Percentiles rank a stretch among this genome's conserved stretches.
Conservation (phyloP, 1,139 yeast genomes). For the Pichia inconspicua region DNA sequence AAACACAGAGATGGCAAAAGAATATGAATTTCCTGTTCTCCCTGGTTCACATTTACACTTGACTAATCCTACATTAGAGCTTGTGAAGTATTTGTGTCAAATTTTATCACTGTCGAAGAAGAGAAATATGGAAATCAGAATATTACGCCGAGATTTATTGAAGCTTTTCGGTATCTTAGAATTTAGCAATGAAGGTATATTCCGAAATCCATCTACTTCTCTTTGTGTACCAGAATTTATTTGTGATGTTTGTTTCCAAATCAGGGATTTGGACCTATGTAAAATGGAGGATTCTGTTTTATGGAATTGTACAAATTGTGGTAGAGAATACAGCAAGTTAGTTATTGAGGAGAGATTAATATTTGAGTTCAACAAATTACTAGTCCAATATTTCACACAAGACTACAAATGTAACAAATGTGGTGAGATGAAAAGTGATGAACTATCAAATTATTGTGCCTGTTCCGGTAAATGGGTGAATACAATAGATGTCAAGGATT, state of each 20-base stretch:
- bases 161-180: conserved; percentile 72
- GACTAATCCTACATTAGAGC: conserved; percentile 68
- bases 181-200: conserved; percentile 71
- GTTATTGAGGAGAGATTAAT: conserved; percentile 75
- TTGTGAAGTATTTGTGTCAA: conserved; percentile 70
- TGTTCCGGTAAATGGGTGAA: conserved; percentile 87
- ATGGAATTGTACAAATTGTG: conserved; percentile 70
- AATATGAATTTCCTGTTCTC: conserved; percentile 62
- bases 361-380: conserved; percentile 46
- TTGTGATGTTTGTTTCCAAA: conserved; percentile 72
- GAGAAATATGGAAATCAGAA: conserved; percentile 63
- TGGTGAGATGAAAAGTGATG: conserved; percentile 54
- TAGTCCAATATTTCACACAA: conserved; percentile 65
- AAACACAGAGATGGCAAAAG: conserved; percentile 54
- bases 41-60: conserved; percentile 62
- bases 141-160: conserved; percentile 67
- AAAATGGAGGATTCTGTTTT: conserved; percentile 44
- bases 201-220: conserved; percentile 67
- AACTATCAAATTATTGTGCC: conserved; percentile 66
- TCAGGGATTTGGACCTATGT: conserved; percentile 77
- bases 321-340: conserved; percentile 53
- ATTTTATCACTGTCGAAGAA: conserved; percentile 60
- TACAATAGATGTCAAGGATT: conserved; percentile 40
- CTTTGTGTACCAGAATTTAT: conserved; percentile 59
- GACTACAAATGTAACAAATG: conserved; percentile 80